Base-by-base conservation (phyloP, 306 rosid species). In the Citrullus amarus region DNA sequence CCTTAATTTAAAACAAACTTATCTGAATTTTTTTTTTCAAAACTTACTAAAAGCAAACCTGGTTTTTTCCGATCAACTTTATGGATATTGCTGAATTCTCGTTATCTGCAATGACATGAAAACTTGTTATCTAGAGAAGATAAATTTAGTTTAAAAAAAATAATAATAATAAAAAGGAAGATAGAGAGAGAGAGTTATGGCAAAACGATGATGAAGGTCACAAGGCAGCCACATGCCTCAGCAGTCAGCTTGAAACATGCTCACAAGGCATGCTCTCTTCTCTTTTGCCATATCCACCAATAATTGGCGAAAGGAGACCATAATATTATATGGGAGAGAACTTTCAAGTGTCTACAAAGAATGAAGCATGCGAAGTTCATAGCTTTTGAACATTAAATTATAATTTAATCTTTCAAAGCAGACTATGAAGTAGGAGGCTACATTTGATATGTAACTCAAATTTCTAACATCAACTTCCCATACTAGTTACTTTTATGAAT, bases 141-240 rank as follows among this genome's bases (percentile, higher is more conserved):
- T 59, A 67, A 80, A 75, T 74, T 61, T 38, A 38, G 34, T 53
- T 51, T 48, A 48, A 48, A 48, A 48, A 48, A 48, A 1, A 48
- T 3, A 48, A 44, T 11, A 44, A 48, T 2, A 22, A 70, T 22
- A 3, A 36, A 65, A 62, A 15, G 32, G 34, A 59, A 9, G 13
- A 41, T 8, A 41, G 44, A 39, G 73, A 41, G 28, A 68, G 75
- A 68, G 55, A 43, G 75, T 6, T 68, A n/a, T 43, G 34, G 17
- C 55, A 43, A 41, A 68, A 41, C 55, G 79, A 84, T 86, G 80
- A 82, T 78, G 84, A 85, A 84, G 80, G 81, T 22, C 86, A 82
- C 77, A 81, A 80, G 78, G 86, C 80, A 81, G 84, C 79, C 96
- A 87, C 91, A 83, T 88, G 94, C 80, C 79, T 87, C 85, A 77